Base-by-base conservation (phyloP, 2,329 filamentous ascomycete genomes). In the Fusarium nisikadoi region DNA sequence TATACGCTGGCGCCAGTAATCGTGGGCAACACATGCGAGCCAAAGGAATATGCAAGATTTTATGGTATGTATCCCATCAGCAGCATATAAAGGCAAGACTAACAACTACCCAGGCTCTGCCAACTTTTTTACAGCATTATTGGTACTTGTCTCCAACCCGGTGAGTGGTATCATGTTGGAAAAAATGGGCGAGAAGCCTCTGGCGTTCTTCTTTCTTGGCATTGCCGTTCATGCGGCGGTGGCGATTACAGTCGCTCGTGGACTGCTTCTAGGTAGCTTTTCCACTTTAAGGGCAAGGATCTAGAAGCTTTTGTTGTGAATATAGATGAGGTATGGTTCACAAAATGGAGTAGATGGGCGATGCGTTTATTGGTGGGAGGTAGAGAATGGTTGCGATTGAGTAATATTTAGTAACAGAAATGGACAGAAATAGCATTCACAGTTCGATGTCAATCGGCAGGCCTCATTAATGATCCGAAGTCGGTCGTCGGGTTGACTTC, bases 201-300 rank as follows among this genome's bases (percentile, higher is more conserved):
- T 86, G 29, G 81, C 85, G 29, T 83, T 81, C 5, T 82, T 86
- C 38, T 86, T 84, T 68, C 79, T 84, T 6, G 83, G 77, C 0
- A 74, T 86, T 3, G 61, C 85, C 17, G 63, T 82, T 16, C 47
- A 81, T 5, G 81, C 81, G 1, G 68, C 70, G 4, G 39, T 79
- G 7, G 75, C 66, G 11, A 76, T 77, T 13, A 59, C 70, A 13
- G 65, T 76, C 6, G 77, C 71, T 5, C 63, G 78, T 12, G 55
- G 67, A 17, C 17, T 75, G 4, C 23, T 75, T 1, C 23, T 75
- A 5, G 61, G 65, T 12, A 64, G 46, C 16, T 70, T 60, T n/a
- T 49, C 31, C 23, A 49, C 8, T 4, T 31, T 73, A 6, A 23
- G 29, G 17, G 45, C 25, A 5, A 73, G 50, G 46, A 53, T 73